Evolutionary conservation across 2,329 filamentous ascomycete species (phyloP), one percentile per base, ranked within the genome.

Genomic region (Teratosphaeriaceae sp.): DNA sequence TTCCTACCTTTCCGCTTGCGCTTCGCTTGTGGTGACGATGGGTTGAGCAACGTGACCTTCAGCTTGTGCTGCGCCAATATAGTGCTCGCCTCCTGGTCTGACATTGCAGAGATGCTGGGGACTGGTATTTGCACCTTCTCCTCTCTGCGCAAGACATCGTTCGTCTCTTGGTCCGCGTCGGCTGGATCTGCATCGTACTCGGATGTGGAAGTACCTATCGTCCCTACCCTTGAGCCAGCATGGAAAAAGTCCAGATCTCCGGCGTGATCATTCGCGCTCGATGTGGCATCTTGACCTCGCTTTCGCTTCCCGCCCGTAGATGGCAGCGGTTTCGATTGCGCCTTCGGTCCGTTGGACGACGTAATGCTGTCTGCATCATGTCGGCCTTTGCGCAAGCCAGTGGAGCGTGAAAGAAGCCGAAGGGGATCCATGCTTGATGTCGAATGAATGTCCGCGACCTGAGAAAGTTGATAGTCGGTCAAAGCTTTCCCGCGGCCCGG

Each of bases 361-460:
- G 84, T 68, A 43, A 71, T 74, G 2, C 66, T 22, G 63, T 58
- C 30, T 64, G 59, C 5, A 50, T 11, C 60, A 48, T 15, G 58
- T 55, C 9, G 56, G 47, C 38, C n/a, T 5, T 65, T 70, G 44
- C 68, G 58, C 12, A 71, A 67, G 55, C 84, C 86, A 2, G 79
- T 80, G 44, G 82, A 82, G 39, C 84, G 75, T 26, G 84, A 85
- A 46, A 88, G 69, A 23, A 88, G 68, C 57, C 81, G 86, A 58
- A 87, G 71, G 42, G 87, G 80, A 65, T 88, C 83, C 82, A 85
- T 85, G n/a, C n/a, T n/a, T n/a, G n/a, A n/a, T n/a, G n/a, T n/a
- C n/a, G n/a, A n/a, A n/a, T n/a, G n/a, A n/a, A n/a, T n/a, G n/a
- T n/a, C n/a, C n/a, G n/a, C n/a, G n/a, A n/a, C n/a, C n/a, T n/a